Evolutionary conservation across 139 green algal genomes (phyloP).

Genomic region (Chlorella sp.): DNA sequence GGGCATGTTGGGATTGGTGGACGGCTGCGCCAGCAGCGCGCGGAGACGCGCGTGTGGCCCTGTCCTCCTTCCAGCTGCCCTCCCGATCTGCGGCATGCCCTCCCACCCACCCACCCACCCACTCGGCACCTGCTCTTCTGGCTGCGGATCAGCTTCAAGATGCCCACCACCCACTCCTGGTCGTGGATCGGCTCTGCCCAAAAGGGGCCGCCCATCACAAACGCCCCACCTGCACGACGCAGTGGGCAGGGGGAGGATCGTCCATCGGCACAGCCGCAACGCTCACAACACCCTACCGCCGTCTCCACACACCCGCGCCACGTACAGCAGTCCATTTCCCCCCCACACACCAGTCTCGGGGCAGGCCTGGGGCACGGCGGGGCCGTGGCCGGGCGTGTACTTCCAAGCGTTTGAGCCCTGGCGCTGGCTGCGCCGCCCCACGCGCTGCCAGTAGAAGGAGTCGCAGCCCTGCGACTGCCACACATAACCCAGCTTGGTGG

Average conservation of each 20-base stretch:
- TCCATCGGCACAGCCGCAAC: no score
- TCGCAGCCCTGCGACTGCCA: conserved; percentile 93
- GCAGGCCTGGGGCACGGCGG: conserved; percentile 69
- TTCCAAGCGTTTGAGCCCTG: conserved; percentile 51
- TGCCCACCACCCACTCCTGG: conserved; percentile 58
- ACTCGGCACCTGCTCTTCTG: conserved; percentile 8
- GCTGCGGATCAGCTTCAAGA: conserved; percentile 36
- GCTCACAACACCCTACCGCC: no score
- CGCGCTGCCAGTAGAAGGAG: conserved; percentile 84
- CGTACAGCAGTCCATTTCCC: no score
- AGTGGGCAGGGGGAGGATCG: no score
- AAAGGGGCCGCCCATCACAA: conserved; percentile 92
- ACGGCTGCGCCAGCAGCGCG: no score
- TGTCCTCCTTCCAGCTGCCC: no score
- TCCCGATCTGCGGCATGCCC: no score
- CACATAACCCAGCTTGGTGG: conserved; percentile 86
- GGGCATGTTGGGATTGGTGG: no score
- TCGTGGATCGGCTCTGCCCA: conserved; percentile 93
- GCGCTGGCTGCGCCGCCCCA: conserved; percentile 43
- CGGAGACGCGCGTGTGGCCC: no score
- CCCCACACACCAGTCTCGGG: conserved; percentile 81
- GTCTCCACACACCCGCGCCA: no score
- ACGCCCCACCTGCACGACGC: no score
- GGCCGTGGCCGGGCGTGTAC: conserved; percentile 58
- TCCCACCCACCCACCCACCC: background rate